These are phyloP conservation scores for Nicotiana otophora DNA, from an alignment of 257 asterid genomes.

Conservation along the genomic window DNA sequence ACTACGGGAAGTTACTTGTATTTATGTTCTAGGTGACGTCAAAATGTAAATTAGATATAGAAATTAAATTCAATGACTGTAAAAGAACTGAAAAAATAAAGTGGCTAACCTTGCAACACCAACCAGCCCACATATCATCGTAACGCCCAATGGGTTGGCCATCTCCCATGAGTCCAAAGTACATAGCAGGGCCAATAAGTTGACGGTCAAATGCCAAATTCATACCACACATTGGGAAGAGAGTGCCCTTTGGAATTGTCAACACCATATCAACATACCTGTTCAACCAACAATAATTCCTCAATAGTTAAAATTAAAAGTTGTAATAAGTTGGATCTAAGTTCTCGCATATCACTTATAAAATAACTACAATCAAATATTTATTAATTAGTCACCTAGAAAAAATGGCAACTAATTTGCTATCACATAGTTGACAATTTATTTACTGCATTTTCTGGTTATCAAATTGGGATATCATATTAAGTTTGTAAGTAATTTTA, in stretches of 20 bases:
- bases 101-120: constrained; percentile 70
- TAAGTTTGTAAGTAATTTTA: too few species aligned
- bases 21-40: too few species aligned
- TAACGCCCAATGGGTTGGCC: constrained; percentile 96
- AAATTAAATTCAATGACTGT: too few species aligned
- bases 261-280: constrained; percentile 83
- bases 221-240: constrained; percentile 97
- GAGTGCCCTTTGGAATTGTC: constrained; percentile 89
- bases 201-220: constrained; percentile 82
- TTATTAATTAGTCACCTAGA: background rate
- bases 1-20: too few species aligned
- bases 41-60: too few species aligned
- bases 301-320: background rate
- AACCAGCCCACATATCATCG: constrained; percentile 99
- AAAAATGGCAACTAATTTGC: background rate
- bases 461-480: too few species aligned
- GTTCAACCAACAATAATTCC: background rate
- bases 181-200: constrained; percentile 90
- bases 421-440: too few species aligned
- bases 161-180: constrained; percentile 94
- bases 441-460: too few species aligned
- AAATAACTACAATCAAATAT: too few species aligned
- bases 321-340: too few species aligned
- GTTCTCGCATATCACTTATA: background rate
- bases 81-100: background rate